These are phyloP conservation scores for Leccinum boreale DNA, from an alignment of 768 basidiomycete species.

Conservation along the genomic window DNA sequence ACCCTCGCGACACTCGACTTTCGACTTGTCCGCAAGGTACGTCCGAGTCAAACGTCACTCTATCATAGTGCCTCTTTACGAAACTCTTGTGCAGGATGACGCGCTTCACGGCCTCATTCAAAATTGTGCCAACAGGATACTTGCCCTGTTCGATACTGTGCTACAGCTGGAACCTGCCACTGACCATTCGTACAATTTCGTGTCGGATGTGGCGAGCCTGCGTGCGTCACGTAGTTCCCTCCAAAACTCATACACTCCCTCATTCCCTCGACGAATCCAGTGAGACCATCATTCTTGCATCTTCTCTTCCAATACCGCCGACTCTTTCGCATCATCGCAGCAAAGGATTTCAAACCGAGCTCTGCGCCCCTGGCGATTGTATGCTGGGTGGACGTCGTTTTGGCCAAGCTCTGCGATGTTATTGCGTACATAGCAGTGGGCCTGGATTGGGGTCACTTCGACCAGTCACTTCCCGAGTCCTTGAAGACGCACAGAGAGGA, in stretches of 20 bases:
- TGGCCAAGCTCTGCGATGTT: conserved; percentile 50
- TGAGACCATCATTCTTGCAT: conserved; percentile 29
- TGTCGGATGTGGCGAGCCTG: conserved; percentile 15
- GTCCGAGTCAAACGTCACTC: background rate
- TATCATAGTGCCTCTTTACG: background rate
- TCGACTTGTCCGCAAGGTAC: conserved; percentile 28
- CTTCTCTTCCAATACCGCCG: conserved; percentile 52
- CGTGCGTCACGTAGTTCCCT: conserved; percentile 12
- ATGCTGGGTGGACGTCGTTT: conserved; percentile 64
- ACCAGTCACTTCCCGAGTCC: conserved; percentile 23
- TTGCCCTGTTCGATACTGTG: conserved; percentile 29
- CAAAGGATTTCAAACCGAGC: conserved; percentile 25
- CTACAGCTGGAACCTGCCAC: conserved; percentile 3
- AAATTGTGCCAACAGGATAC: conserved; percentile 31
- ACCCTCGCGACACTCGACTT: conserved; percentile 29
- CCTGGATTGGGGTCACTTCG: conserved; percentile 7
- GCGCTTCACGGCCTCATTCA: conserved; percentile 34
- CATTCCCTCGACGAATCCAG: conserved; percentile 20
- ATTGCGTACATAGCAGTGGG: conserved; percentile 31
- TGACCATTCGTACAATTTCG: conserved; percentile 5
- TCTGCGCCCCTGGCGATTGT: conserved; percentile 35
- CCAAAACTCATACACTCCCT: background rate
- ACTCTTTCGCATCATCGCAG: conserved; percentile 44
- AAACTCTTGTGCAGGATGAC: conserved; percentile 27
- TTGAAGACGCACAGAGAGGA: conserved; percentile 44